These are phyloP conservation scores for Arachis stenosperma DNA, from an alignment of 306 rosid genomes.

Conservation along the genomic window DNA sequence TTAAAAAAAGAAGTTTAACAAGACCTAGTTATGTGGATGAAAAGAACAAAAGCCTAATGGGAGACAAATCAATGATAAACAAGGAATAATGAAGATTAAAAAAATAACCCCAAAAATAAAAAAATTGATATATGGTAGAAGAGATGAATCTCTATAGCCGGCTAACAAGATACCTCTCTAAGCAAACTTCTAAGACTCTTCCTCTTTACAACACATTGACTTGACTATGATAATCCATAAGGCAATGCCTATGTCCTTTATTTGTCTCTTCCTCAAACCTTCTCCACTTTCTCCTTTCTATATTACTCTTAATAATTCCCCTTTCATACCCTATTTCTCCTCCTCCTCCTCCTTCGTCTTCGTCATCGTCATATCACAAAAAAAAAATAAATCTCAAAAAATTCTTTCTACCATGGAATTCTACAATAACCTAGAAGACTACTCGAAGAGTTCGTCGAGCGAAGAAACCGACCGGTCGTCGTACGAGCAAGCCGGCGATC, in stretches of 20 bases:
- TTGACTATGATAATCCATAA: slow-evolving; percentile 38
- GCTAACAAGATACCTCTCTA: slow-evolving; percentile 52
- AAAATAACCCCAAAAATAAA: background rate
- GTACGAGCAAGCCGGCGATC: slow-evolving; percentile 4
- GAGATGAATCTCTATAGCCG: slow-evolving; percentile 62
- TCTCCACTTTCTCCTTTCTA: slow-evolving; percentile 48
- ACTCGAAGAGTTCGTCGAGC: slow-evolving; percentile 58
- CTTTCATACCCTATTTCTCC: slow-evolving; percentile 22
- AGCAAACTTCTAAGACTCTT: slow-evolving; percentile 60
- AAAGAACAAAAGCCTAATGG: slow-evolving; percentile 47
- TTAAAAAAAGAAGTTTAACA: background rate
- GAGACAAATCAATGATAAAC: slow-evolving; percentile 42
- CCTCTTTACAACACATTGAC: slow-evolving; percentile 55
- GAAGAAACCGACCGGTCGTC: slow-evolving; percentile 60
- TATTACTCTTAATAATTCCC: slow-evolving; percentile 32
- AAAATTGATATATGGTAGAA: background rate
- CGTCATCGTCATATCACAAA: background rate
- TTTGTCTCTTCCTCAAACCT: slow-evolving; percentile 54
- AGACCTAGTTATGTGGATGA: slow-evolving; percentile 28
- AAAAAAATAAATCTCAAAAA: background rate
- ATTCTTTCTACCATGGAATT: slow-evolving; percentile 47
- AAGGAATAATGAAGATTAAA: slow-evolving; percentile 19
- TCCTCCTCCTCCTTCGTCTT: background rate
- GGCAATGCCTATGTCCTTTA: slow-evolving; percentile 56
- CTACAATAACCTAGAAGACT: slow-evolving; percentile 43